Percentiles rank a stretch among this genome's conserved stretches.
These are phyloP conservation scores for Aspergillus texensis DNA, from an alignment of 2,329 filamentous ascomycete genomes.

Conservation along the genomic window DNA sequence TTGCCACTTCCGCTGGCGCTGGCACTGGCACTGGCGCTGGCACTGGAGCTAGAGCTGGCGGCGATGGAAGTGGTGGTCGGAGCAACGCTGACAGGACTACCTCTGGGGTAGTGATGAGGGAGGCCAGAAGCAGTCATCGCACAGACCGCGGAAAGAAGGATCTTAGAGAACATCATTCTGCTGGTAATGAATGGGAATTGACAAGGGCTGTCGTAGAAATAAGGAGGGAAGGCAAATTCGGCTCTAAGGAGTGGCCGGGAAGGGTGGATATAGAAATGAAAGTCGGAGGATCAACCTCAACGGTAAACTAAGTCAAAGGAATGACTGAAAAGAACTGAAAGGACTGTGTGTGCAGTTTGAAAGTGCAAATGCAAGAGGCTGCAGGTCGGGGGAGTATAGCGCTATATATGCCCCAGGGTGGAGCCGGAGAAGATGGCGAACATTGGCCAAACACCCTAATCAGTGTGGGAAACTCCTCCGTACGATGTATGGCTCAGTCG, in stretches of 20 bases:
- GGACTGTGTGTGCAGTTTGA: background rate
- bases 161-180: constrained; percentile 16
- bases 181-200: background rate
- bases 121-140: constrained; percentile 14
- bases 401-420: background rate
- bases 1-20: constrained; percentile 18
- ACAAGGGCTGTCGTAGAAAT: background rate
- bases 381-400: background rate
- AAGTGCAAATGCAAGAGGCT: background rate
- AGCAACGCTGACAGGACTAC: constrained; percentile 6
- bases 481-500: no score
- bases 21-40: constrained; percentile 9
- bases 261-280: background rate
- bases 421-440: background rate
- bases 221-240: background rate
- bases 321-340: background rate
- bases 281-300: constrained; percentile 3
- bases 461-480: no score
- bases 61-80: background rate
- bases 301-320: background rate
- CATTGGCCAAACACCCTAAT: background rate
- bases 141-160: constrained; percentile 12
- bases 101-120: constrained; percentile 1
- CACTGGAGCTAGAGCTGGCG: constrained; percentile 3
- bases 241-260: background rate